phyloP scores from a whole-genome alignment of 2,329 filamentous ascomycete species.

The Penicillium sp. region DNA sequence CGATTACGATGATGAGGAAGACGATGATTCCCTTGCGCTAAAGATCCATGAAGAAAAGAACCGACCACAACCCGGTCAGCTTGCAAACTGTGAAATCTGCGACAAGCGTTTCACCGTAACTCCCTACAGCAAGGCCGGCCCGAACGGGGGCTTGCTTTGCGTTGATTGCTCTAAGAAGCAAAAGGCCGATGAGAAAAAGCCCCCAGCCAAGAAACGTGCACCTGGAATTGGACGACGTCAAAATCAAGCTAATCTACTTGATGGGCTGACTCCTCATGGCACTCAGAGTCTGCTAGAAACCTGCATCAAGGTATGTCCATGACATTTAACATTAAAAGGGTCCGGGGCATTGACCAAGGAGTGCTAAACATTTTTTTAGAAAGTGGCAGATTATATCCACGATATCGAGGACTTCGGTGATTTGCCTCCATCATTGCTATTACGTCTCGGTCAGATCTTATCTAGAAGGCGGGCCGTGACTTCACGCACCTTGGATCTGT shows the following conservation, averaged over 20 bases:
- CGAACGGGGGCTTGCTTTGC: slow-evolving; percentile 83
- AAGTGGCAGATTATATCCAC: slow-evolving; percentile 61
- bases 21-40: slow-evolving; percentile 43
- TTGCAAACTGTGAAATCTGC: slow-evolving; percentile 84
- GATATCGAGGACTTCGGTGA: slow-evolving; percentile 66
- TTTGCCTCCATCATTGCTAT: slow-evolving; percentile 56
- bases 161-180: slow-evolving; percentile 74
- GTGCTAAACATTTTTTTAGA: slow-evolving; percentile 36
- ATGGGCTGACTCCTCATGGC: slow-evolving; percentile 58
- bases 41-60: slow-evolving; percentile 58
- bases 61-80: slow-evolving; percentile 71
- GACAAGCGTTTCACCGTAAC: slow-evolving; percentile 90
- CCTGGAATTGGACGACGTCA: slow-evolving; percentile 66
- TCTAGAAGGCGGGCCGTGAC: slow-evolving; percentile 61
- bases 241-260: slow-evolving; percentile 77
- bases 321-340: neutral
- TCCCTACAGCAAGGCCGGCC: slow-evolving; percentile 77
- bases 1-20: slow-evolving; percentile 47
- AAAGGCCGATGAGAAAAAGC: slow-evolving; percentile 61
- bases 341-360: neutral
- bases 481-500: slow-evolving; percentile 45
- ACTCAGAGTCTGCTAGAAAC: slow-evolving; percentile 50
- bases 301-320: slow-evolving; percentile 53
- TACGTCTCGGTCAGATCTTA: slow-evolving; percentile 61
- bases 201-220: slow-evolving; percentile 54